These are phyloP conservation scores for Aspergillus pseudoglaucus DNA, from an alignment of 2,329 filamentous ascomycete species.

Conservation along the genomic window DNA sequence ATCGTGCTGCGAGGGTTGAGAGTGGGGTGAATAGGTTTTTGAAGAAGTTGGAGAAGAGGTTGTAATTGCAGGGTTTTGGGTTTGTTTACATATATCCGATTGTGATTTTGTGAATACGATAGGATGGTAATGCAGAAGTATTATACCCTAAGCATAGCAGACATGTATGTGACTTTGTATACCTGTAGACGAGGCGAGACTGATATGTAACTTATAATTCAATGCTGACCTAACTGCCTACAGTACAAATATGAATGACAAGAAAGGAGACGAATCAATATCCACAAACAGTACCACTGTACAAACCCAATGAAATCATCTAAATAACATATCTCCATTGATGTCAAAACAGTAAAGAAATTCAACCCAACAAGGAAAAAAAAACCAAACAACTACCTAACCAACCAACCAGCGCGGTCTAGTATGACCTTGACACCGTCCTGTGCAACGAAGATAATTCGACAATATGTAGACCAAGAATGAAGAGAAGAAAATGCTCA, in stretches of 20 bases:
- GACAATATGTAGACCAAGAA: constrained; percentile 8
- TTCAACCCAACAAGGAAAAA: neutral
- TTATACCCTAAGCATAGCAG: too few species aligned
- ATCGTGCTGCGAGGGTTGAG: constrained; percentile 34
- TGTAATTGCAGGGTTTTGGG: constrained; percentile 10
- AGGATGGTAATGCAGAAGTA: too few species aligned
- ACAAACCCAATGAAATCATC: too few species aligned
- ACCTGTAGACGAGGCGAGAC: too few species aligned
- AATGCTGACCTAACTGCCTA: too few species aligned
- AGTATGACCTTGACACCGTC: neutral
- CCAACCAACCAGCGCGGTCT: constrained; percentile 3
- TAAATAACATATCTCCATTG: neutral
- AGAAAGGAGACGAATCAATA: too few species aligned
- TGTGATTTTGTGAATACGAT: too few species aligned
- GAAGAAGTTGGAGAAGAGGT: constrained; percentile 40
- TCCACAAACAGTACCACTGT: too few species aligned
- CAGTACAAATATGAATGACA: too few species aligned
- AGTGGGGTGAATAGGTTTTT: constrained; percentile 40
- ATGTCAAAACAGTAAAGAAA: neutral
- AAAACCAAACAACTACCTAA: constrained; percentile 10
- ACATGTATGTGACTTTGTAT: too few species aligned
- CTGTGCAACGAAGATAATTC: constrained; percentile 4
- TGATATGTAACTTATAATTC: too few species aligned
- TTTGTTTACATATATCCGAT: neutral
- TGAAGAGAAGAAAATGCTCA: constrained; percentile 1